Base-by-base conservation (phyloP, 176 grass and related monocot genomes). In the Luzula sylvatica region DNA sequence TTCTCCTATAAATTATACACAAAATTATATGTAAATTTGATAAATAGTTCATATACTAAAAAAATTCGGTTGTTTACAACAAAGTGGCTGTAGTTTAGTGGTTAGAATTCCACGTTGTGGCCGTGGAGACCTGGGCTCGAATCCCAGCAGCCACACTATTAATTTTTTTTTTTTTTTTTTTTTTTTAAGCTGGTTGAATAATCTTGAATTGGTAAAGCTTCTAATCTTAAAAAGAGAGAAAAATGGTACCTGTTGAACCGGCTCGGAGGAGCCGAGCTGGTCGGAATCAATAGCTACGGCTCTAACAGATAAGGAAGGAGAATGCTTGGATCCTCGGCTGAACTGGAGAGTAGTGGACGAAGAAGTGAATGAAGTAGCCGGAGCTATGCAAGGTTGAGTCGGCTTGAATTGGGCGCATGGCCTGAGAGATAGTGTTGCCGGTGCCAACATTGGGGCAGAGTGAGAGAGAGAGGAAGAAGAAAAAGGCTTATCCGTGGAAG, bases 51-150 rank as follows among this genome's bases (percentile, higher is more conserved):
- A 42, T 15, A 13, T 12, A 45, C n/a, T n/a, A n/a, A n/a, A n/a
- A n/a, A n/a, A n/a, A n/a, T n/a, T n/a, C n/a, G n/a, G n/a, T n/a
- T n/a, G n/a, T n/a, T n/a, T n/a, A n/a, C n/a, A n/a, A n/a, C n/a
- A n/a, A n/a, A n/a, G 80, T 94, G 87, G 74, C 74, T 94, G 81
- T 82, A 86, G 87, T 79, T 86, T 94, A 93, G 87, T 93, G 87
- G 81, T 86, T 43, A 93, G 87, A 86, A 93, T 76, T 80, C 65
- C 56, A 80, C 77, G 70, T 74, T 80, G 70, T 74, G 70, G 70
- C 77, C 77, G 70, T 80, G 49, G 77, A 74, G 77, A 80, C 70
- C 77, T 74, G 70, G 70, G 77, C 77, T 74, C 77, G 70, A 80
- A 74, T 74, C 64, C 77, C 77, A 80, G 70, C 77, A 80, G 77